Percentiles rank a stretch among this genome's conserved stretches.
Conservation (phyloP, 305 asterid species). For the Rubia tinctorum region DNA sequence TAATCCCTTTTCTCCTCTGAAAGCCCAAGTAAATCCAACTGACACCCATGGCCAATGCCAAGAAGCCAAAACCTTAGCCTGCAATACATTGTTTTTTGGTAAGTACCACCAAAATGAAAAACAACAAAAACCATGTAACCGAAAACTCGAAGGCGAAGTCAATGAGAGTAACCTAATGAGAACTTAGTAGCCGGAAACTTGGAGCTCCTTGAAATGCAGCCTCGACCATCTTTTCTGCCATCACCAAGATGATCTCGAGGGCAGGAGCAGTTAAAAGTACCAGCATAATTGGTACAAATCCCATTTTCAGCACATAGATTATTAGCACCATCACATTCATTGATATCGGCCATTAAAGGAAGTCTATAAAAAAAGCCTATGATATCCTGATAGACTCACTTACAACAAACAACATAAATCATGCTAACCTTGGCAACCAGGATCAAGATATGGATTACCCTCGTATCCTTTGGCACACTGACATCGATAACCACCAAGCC, state of each 20-base stretch:
- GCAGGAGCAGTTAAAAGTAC: slow-evolving; percentile 27
- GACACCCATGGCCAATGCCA: slow-evolving; percentile 28
- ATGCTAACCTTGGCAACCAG: slow-evolving; percentile 30
- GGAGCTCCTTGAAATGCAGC: slow-evolving; percentile 38
- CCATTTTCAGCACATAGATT: slow-evolving; percentile 20
- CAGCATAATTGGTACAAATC: slow-evolving; percentile 22
- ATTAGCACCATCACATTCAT: slow-evolving; percentile 40
- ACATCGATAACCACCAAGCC: slow-evolving; percentile 32
- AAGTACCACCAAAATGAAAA: not conserved
- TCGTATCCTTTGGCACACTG: slow-evolving; percentile 25
- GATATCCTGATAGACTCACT: not conserved
- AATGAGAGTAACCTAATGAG: slow-evolving; percentile 38
- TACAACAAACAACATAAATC: not conserved
- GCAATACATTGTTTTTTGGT: not conserved
- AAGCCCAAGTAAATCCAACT: slow-evolving; percentile 29
- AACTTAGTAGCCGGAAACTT: slow-evolving; percentile 40
- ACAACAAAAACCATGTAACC: not conserved
- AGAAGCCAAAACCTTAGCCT: slow-evolving; percentile 51
- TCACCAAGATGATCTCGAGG: slow-evolving; percentile 22
- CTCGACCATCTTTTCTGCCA: slow-evolving; percentile 22
- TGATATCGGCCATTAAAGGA: slow-evolving; percentile 30
- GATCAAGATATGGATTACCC: slow-evolving; percentile 34
- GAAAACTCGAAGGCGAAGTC: not conserved
- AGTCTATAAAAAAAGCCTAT: slow-evolving; percentile 1
- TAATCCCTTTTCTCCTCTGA: slow-evolving; percentile 30